These are phyloP conservation scores for Apiospora saccharicola DNA, from an alignment of 2,329 filamentous ascomycete species.

Conservation along the genomic window DNA sequence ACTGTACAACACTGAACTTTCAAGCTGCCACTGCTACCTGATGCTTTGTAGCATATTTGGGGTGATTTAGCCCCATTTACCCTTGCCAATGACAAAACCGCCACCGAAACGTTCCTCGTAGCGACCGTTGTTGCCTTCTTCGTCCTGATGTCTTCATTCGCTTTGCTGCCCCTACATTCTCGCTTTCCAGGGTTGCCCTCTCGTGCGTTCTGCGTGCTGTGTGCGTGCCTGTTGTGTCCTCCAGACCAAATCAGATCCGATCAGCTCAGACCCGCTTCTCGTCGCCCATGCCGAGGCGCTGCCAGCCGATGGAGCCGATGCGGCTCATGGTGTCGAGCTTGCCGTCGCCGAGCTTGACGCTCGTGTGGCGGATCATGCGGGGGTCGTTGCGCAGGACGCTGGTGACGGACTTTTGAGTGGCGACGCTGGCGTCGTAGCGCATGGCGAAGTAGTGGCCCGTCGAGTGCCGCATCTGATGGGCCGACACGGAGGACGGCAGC, in stretches of 20 bases:
- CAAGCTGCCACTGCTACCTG: neutral
- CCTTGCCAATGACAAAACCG: neutral
- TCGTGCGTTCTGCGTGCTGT: no score
- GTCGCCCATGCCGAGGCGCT: constrained; percentile 40
- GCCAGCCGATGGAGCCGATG: constrained; percentile 60
- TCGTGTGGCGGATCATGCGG: constrained; percentile 84
- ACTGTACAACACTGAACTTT: neutral
- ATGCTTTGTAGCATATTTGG: neutral
- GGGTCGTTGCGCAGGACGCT: constrained; percentile 85
- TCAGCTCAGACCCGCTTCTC: constrained; percentile 29
- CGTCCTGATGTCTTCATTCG: neutral
- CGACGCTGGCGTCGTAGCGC: constrained; percentile 84
- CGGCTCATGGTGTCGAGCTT: constrained; percentile 59
- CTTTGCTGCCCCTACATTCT: constrained; percentile 1
- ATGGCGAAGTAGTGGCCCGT: constrained; percentile 97
- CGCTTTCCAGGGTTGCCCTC: neutral
- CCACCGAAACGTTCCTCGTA: no score
- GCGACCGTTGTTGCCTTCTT: neutral
- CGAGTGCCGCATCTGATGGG: constrained; percentile 83
- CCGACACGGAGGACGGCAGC: constrained; percentile 79
- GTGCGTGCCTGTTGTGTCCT: no score
- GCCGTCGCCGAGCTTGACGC: constrained; percentile 82
- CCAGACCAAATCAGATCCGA: no score
- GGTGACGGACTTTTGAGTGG: constrained; percentile 77
- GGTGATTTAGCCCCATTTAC: neutral